These are phyloP conservation scores for Fusarium vanettenii DNA, from an alignment of 2,329 filamentous ascomycete species.

Conservation along the genomic window DNA sequence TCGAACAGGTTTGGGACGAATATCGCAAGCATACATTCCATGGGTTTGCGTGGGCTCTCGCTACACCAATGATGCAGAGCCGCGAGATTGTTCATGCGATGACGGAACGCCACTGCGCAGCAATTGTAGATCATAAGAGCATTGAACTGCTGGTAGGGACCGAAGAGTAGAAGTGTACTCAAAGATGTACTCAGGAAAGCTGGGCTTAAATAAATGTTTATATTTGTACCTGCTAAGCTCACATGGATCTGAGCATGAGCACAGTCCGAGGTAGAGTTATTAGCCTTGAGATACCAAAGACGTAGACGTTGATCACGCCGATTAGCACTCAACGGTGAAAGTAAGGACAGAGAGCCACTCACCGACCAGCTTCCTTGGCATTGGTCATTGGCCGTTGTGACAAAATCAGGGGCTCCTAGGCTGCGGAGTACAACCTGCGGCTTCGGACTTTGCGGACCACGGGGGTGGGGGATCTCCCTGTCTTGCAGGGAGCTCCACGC, in stretches of 20 bases:
- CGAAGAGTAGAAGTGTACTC: not conserved
- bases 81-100: slow-evolving; percentile 20
- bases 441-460: not conserved
- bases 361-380: not conserved
- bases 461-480: not conserved
- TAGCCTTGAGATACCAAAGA: not conserved
- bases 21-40: slow-evolving; percentile 19
- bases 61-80: slow-evolving; percentile 25
- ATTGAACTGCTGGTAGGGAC: slow-evolving; percentile 10
- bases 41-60: slow-evolving; percentile 25
- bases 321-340: no score
- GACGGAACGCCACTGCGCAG: slow-evolving; percentile 10
- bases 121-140: slow-evolving; percentile 28
- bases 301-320: no score
- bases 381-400: not conserved
- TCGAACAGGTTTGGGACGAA: slow-evolving; percentile 13
- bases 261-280: not conserved
- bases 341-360: no score
- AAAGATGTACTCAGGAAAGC: not conserved
- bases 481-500: not conserved
- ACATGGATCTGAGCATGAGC: not conserved
- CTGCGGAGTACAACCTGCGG: not conserved
- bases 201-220: no score
- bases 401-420: not conserved
- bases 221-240: not conserved